Evolutionary conservation across 768 basidiomycete genomes (phyloP).

Genomic region (Trametes meyenii): DNA sequence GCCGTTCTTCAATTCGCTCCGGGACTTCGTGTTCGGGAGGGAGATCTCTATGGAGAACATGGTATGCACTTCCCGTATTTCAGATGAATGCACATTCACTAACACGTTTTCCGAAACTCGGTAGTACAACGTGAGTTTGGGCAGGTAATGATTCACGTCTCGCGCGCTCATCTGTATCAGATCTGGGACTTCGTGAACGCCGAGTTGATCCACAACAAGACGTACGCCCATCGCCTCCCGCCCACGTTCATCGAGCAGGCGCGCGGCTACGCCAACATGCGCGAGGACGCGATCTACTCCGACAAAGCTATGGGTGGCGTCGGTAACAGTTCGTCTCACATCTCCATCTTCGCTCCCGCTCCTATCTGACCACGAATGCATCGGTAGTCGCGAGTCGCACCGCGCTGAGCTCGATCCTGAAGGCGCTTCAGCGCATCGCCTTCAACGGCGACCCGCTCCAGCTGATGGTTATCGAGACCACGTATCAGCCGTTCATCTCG

Average conservation of each 20-base stretch:
- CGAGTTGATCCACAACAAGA: slow-evolving; percentile 79
- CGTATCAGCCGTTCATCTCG: slow-evolving; percentile 91
- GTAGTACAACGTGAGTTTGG: slow-evolving; percentile 71
- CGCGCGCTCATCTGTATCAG: slow-evolving; percentile 37
- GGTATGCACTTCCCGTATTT: slow-evolving; percentile 41
- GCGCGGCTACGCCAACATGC: slow-evolving; percentile 74
- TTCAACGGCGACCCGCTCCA: slow-evolving; percentile 81
- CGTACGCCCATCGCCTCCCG: slow-evolving; percentile 78
- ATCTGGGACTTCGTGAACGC: slow-evolving; percentile 80
- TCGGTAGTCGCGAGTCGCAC: slow-evolving; percentile 79
- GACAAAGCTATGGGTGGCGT: slow-evolving; percentile 61
- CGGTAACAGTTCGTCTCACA: slow-evolving; percentile 70
- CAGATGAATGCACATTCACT: background rate
- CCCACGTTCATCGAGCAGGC: slow-evolving; percentile 78
- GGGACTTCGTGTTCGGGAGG: slow-evolving; percentile 74
- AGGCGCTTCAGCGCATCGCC: slow-evolving; percentile 74
- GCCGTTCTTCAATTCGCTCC: slow-evolving; percentile 66
- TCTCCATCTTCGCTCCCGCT: slow-evolving; percentile 10
- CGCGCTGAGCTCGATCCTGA: slow-evolving; percentile 69
- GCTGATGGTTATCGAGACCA: slow-evolving; percentile 75
- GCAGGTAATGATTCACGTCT: background rate
- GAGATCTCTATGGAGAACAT: slow-evolving; percentile 69
- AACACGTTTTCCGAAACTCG: background rate
- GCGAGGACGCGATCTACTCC: slow-evolving; percentile 77
- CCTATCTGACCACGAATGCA: slow-evolving; percentile 3